These are phyloP conservation scores for Scenedesmus sp. DNA, from an alignment of 163 green algal genomes.

Conservation along the genomic window DNA sequence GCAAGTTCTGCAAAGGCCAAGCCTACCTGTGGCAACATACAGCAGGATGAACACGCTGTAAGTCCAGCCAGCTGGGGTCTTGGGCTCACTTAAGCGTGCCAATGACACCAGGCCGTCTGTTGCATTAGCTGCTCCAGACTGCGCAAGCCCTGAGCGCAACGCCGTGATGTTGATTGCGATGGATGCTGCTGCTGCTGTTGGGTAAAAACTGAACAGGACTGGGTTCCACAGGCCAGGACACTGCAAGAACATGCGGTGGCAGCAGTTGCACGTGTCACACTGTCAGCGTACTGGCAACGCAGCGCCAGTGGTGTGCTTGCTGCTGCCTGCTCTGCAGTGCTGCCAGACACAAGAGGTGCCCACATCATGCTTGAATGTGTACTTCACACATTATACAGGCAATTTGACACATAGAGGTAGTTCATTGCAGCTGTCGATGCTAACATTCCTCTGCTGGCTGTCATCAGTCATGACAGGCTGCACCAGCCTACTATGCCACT, in stretches of 20 bases:
- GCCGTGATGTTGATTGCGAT: slow-evolving; percentile 29
- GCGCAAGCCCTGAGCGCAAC: background rate
- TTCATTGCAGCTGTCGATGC: no score
- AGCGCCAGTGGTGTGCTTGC: no score
- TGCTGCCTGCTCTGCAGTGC: no score
- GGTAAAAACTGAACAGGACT: slow-evolving; percentile 33
- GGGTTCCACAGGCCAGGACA: slow-evolving; percentile 44
- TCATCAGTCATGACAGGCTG: background rate
- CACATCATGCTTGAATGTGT: no score
- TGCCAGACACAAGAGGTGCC: no score
- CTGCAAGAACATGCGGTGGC: background rate
- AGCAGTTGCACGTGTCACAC: background rate
- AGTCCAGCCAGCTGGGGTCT: slow-evolving; percentile 19
- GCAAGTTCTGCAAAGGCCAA: background rate
- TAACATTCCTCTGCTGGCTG: no score
- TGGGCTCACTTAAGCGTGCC: background rate
- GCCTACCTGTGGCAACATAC: slow-evolving; percentile 37
- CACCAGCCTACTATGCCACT: background rate
- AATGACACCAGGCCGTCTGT: background rate
- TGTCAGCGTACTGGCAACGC: no score
- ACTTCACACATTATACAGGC: no score
- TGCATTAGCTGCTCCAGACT: background rate
- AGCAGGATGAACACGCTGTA: slow-evolving; percentile 39
- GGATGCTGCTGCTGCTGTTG: slow-evolving; percentile 39
- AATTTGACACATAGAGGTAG: no score